A percentile compares a stretch with the other conserved stretches of the same genome.
Evolutionary conservation across 208 protist species (phyloP).

Genomic region (Vickermania spadyakhi): DNA sequence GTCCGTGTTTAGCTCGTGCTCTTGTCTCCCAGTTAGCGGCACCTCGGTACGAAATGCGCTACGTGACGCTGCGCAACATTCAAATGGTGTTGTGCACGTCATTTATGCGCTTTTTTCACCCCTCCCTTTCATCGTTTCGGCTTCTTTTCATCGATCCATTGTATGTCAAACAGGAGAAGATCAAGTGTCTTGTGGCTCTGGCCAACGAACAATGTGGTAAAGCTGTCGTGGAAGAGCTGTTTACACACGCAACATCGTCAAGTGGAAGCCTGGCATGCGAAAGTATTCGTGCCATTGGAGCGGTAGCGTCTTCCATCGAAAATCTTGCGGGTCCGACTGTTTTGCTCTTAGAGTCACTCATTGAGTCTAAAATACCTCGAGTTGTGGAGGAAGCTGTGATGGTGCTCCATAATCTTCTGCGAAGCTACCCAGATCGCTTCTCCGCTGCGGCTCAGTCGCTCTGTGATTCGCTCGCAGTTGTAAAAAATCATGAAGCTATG

Average conservation of each 20-base stretch:
- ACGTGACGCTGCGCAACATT: conserved; percentile 97
- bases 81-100: conserved; percentile 90
- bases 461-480: conserved; percentile 93
- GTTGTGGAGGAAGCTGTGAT: conserved; percentile 97
- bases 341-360: conserved; percentile 90
- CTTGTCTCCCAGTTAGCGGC: conserved; percentile 64
- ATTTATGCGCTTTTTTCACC: conserved; percentile 64
- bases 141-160: conserved; percentile 98
- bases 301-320: conserved; percentile 94
- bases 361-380: conserved; percentile 94
- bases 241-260: conserved; percentile 90
- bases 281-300: conserved; percentile 93
- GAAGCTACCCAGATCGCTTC: conserved; percentile 94
- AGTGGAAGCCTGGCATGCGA: conserved; percentile 96
- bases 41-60: conserved; percentile 93
- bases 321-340: conserved; percentile 89
- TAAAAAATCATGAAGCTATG: conserved; percentile 95
- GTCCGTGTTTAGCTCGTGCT: conserved; percentile 81
- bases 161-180: conserved; percentile 99
- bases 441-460: conserved; percentile 88
- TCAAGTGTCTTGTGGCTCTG: conserved; percentile 95
- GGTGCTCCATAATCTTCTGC: conserved; percentile 96
- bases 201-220: conserved; percentile 83
- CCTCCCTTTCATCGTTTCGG: conserved; percentile 91
- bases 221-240: conserved; percentile 91